Evolutionary conservation across 768 basidiomycete genomes (phyloP).

Genomic region (Tylopilus rubrobrunneus): DNA sequence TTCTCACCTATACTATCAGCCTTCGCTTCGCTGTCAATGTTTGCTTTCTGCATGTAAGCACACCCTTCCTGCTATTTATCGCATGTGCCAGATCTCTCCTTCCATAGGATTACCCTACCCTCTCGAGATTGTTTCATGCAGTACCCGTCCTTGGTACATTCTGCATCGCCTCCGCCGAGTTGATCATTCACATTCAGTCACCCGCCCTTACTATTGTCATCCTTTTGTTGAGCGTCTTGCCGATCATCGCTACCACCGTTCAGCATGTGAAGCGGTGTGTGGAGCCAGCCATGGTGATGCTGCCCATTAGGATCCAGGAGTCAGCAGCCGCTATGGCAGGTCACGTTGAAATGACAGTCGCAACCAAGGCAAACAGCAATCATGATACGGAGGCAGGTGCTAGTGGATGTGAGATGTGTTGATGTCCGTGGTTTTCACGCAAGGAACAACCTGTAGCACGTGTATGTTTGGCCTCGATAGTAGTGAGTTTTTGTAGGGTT

Average conservation of each 20-base stretch:
- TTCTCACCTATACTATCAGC: slow-evolving; percentile 26
- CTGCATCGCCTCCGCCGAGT: slow-evolving; percentile 6
- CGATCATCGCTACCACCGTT: slow-evolving; percentile 1
- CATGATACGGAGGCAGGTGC: too few species aligned
- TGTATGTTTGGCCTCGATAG: too few species aligned
- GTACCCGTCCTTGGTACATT: slow-evolving; percentile 17
- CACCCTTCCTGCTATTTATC: too few species aligned
- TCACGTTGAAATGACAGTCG: too few species aligned
- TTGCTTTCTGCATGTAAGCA: slow-evolving; percentile 7
- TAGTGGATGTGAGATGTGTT: background rate
- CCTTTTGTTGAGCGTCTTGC: too few species aligned
- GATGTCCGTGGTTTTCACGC: background rate
- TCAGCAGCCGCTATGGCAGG: too few species aligned
- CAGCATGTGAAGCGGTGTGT: background rate
- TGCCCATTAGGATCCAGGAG: background rate
- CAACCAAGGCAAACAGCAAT: too few species aligned
- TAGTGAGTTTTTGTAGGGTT: too few species aligned
- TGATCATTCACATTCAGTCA: slow-evolving; percentile 10
- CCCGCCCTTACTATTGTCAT: slow-evolving; percentile 1
- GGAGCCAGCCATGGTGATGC: too few species aligned
- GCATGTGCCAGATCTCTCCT: background rate
- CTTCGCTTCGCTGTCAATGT: too few species aligned
- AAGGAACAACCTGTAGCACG: too few species aligned
- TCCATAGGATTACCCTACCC: slow-evolving; percentile 2
- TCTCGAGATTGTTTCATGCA: slow-evolving; percentile 13